Evolutionary conservation across 352 stramenopile genomes (phyloP).

Genomic region (Globisporangium iwayamae): DNA sequence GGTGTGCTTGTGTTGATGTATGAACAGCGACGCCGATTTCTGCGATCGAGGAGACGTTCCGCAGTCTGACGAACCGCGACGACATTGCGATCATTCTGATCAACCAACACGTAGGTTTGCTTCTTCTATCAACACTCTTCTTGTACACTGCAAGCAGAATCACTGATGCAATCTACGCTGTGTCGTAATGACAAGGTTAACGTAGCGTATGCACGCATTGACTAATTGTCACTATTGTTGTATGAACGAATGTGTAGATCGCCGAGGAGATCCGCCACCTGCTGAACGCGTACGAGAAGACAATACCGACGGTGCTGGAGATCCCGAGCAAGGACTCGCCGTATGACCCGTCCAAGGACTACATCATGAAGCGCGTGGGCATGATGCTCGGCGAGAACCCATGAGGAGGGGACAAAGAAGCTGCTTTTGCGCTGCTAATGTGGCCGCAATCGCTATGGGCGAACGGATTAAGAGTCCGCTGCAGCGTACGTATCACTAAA

Average conservation of each 20-base stretch:
- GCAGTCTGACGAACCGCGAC: slow-evolving; percentile 89
- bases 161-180: too few relatives aligned
- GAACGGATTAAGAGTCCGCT: not conserved
- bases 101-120: slow-evolving; percentile 92
- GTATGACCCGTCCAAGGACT: slow-evolving; percentile 98
- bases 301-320: slow-evolving; percentile 98
- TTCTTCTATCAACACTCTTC: not conserved
- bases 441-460: not conserved
- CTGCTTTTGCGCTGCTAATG: not conserved
- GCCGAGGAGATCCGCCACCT: slow-evolving; percentile 98
- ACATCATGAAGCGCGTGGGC: slow-evolving; percentile 98
- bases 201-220: not conserved
- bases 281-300: slow-evolving; percentile 97
- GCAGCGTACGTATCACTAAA: not conserved
- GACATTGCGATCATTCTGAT: slow-evolving; percentile 99
- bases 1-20: not conserved
- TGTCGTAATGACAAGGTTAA: not conserved
- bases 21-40: slow-evolving; percentile 79
- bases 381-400: slow-evolving; percentile 86
- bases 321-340: slow-evolving; percentile 96
- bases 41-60: slow-evolving; percentile 92
- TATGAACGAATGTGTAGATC: slow-evolving; percentile 43
- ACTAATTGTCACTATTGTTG: not conserved
- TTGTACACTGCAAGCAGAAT: not conserved
- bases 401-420: slow-evolving; percentile 1